phyloP scores from a whole-genome alignment of 2,329 filamentous ascomycete species.

The Colletotrichum simmondsii region DNA sequence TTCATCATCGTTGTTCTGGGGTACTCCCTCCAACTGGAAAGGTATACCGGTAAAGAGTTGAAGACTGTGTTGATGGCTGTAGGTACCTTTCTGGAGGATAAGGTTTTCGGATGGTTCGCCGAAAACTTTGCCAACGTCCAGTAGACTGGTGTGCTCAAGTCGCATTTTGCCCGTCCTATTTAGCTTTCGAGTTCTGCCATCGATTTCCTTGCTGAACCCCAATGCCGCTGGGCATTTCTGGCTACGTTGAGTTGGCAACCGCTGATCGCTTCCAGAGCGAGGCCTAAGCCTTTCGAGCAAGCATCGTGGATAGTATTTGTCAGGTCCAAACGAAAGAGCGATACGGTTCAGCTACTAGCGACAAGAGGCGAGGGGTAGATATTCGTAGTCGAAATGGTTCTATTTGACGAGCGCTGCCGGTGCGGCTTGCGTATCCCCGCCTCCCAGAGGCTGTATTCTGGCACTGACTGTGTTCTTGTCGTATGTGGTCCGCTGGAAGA shows the following conservation, averaged over 20 bases:
- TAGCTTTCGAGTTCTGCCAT: neutral
- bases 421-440: neutral
- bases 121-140: slow-evolving; percentile 11
- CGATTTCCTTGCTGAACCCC: neutral
- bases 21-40: neutral
- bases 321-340: neutral
- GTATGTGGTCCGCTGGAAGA: neutral
- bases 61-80: neutral
- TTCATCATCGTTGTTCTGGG: neutral
- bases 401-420: neutral
- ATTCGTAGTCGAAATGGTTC: neutral
- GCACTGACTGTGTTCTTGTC: neutral
- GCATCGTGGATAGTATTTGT: neutral
- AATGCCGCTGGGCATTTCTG: neutral
- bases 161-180: neutral
- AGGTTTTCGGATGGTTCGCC: slow-evolving; percentile 25
- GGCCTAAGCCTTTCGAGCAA: neutral
- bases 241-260: neutral
- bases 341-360: neutral
- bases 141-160: slow-evolving; percentile 2
- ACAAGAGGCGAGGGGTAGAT: neutral
- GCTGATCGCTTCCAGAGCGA: neutral
- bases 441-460: neutral
- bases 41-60: neutral
- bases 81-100: slow-evolving; percentile 4